A percentile compares a stretch with the other conserved stretches of the same genome.
phyloP scores from a whole-genome alignment of 108 stramenopile species.

The Aureococcus anophagefferens region DNA sequence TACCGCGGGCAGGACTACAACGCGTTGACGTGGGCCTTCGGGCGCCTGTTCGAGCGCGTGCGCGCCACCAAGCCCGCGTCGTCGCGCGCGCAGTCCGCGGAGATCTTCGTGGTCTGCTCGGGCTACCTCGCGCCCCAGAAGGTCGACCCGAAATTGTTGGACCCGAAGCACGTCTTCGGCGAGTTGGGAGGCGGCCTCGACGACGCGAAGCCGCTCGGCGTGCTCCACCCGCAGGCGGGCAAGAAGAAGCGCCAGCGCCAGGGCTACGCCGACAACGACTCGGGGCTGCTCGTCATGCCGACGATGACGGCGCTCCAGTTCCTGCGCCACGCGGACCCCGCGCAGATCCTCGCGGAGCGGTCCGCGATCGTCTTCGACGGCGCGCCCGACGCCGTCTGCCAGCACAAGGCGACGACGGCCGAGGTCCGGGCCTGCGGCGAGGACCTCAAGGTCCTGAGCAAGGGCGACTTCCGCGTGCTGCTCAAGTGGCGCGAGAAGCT shows the following conservation, averaged over 20 bases:
- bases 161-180: constrained; percentile 92
- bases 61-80: constrained; percentile 89
- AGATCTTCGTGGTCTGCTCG: constrained; percentile 92
- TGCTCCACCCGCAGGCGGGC: background rate
- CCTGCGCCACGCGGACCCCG: constrained; percentile 73
- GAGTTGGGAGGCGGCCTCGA: constrained; percentile 43
- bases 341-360: constrained; percentile 70
- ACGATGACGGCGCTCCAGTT: constrained; percentile 67
- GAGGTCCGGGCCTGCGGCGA: constrained; percentile 74
- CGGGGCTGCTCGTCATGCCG: constrained; percentile 64
- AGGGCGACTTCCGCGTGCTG: constrained; percentile 85
- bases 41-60: constrained; percentile 81
- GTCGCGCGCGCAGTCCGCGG: constrained; percentile 80
- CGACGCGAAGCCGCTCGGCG: background rate
- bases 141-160: constrained; percentile 87
- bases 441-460: constrained; percentile 87
- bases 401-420: constrained; percentile 65
- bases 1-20: constrained; percentile 93
- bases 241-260: constrained; percentile 59
- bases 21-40: constrained; percentile 84
- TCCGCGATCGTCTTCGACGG: constrained; percentile 69
- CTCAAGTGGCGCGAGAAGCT: constrained; percentile 84
- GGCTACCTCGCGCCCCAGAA: constrained; percentile 76
- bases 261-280: constrained; percentile 78
- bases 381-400: constrained; percentile 46